Base-by-base conservation (phyloP, 495 filamentous ascomycete genomes). In the Podospora pseudoanserina region DNA sequence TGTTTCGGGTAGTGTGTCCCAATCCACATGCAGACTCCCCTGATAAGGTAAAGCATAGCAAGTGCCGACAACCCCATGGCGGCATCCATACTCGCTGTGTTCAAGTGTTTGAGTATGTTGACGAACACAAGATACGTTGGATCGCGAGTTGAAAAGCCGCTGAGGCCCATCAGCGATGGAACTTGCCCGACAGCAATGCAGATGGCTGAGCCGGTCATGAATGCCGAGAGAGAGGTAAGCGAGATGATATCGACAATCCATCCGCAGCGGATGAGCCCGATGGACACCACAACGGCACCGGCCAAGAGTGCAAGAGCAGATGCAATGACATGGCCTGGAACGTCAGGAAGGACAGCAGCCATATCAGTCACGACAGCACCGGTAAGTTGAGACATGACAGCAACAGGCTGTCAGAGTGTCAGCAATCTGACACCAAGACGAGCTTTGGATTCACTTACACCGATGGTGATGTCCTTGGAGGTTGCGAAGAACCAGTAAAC, bases 401-500 rank as follows among this genome's bases (percentile, higher is more conserved):
- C 95, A 59, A 99, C 95, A 56, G 95, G 96, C 91, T 96, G 72
- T 23, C 64, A 26, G 5, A 44, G 53, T 66, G 67, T 74, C 20
- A 73, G 65, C 49, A 34, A 63, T 49, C 39, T 49, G 2, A 13
- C 39, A 28, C 19, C 11, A 7, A 18, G 60, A 28, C 53, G 19
- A 19, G 49, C 1, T 59, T 13, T n/a, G 16, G 16, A 30, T 19
- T 63, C 0, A 87, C 91, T 83, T 81, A 94, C 92, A n/a, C 95
- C 95, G 64, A 99, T 98, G 7, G 95, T 98, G 75, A 99, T 98
- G 79, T 99, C 95, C 75, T 99, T 99, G 0, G 96, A 98, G 1
- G 95, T 99, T 1, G 95, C 95, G 73, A 99, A 98, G 77, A 98
- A 96, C 95, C 95, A 98, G 72, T 99, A 99, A 61, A 97, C 77